phyloP scores from a whole-genome alignment of 306 rosid species.

The Vigna radiata region DNA sequence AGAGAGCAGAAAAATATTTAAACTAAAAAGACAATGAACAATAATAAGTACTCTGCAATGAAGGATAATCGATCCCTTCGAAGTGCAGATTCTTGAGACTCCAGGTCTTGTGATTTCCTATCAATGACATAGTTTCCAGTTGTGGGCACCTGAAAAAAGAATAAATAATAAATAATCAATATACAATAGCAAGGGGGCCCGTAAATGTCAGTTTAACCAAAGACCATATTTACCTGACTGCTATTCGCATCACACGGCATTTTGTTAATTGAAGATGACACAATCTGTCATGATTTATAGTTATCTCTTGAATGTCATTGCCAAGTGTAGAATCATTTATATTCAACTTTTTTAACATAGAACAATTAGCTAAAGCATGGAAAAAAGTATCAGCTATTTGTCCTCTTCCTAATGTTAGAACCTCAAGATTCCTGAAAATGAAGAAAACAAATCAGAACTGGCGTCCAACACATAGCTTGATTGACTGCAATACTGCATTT shows the following conservation, averaged over 20 bases:
- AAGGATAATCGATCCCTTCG: slow-evolving; percentile 79
- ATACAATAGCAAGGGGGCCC: slow-evolving; percentile 25
- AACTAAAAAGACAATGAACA: slow-evolving; percentile 26
- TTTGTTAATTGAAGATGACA: slow-evolving; percentile 84
- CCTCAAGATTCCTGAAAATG: slow-evolving; percentile 84
- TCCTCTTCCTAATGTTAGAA: slow-evolving; percentile 79
- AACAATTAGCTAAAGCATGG: slow-evolving; percentile 77
- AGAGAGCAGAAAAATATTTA: neutral
- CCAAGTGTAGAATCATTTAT: slow-evolving; percentile 91
- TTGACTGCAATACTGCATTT: neutral
- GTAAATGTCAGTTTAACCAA: slow-evolving; percentile 19
- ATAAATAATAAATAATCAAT: slow-evolving; percentile 36
- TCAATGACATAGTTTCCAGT: slow-evolving; percentile 91
- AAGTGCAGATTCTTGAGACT: slow-evolving; percentile 72
- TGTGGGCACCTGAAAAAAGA: slow-evolving; percentile 81
- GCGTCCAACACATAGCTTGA: slow-evolving; percentile 21
- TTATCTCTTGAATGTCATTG: slow-evolving; percentile 86
- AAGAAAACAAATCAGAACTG: slow-evolving; percentile 48
- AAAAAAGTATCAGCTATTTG: slow-evolving; percentile 78
- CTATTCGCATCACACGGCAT: slow-evolving; percentile 92
- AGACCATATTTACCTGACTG: slow-evolving; percentile 71
- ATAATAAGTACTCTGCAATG: slow-evolving; percentile 68
- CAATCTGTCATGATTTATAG: slow-evolving; percentile 77
- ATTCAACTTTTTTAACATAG: slow-evolving; percentile 68
- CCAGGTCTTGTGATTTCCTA: slow-evolving; percentile 80